Conservation (phyloP, 2,329 filamentous ascomycete species). For the Cordyceps cateniannulata region DNA sequence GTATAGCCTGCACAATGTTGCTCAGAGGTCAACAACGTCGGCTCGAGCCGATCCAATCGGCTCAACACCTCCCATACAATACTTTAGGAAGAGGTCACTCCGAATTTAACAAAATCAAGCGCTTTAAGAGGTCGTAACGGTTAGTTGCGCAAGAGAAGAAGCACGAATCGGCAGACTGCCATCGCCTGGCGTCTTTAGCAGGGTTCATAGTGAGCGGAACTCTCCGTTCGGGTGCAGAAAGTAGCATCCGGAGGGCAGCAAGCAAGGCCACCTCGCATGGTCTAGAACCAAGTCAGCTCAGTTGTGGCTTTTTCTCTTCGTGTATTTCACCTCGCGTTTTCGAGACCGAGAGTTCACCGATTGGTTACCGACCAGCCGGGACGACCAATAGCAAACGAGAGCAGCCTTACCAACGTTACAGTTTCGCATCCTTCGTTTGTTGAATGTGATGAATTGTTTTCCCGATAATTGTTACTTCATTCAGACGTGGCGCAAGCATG, state of each 20-base stretch:
- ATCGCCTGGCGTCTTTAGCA: neutral
- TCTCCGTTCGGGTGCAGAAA: neutral
- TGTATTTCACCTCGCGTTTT: neutral
- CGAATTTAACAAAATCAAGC: neutral
- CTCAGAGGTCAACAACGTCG: neutral
- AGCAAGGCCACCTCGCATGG: neutral
- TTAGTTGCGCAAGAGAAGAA: neutral
- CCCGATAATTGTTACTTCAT: neutral
- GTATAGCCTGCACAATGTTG: neutral
- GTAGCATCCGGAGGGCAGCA: no score
- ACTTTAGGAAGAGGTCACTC: neutral
- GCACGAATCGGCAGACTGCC: neutral
- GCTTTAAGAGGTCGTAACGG: neutral
- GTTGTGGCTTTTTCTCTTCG: neutral
- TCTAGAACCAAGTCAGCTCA: neutral
- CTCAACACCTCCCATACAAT: neutral
- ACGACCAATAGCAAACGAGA: neutral
- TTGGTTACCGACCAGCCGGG: neutral
- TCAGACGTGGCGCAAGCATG: neutral
- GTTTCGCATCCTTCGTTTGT: neutral
- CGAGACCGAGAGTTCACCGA: neutral
- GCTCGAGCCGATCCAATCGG: neutral
- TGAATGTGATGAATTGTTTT: neutral
- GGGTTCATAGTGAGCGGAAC: neutral
- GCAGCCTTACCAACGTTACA: neutral